phyloP scores from a whole-genome alignment of 257 asterid genomes.

The Solanum sejunctum region DNA sequence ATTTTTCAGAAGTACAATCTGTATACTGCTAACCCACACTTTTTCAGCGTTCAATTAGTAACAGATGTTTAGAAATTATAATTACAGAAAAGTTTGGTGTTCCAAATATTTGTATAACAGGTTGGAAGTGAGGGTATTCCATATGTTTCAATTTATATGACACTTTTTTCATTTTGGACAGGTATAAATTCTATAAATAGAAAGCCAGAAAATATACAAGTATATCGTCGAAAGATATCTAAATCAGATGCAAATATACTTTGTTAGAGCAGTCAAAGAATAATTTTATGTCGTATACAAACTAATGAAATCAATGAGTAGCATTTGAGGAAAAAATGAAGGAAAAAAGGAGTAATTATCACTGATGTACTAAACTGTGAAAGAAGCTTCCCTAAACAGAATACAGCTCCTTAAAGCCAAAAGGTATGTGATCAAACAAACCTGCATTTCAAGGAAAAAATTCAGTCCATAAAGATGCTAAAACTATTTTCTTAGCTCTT shows the following conservation, averaged over 20 bases:
- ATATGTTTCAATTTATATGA: neutral
- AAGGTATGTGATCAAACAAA: neutral
- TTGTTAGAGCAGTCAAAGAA: neutral
- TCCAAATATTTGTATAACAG: neutral
- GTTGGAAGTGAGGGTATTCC: neutral
- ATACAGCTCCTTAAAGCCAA: neutral
- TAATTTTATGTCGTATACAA: neutral
- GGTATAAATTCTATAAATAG: neutral
- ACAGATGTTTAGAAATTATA: neutral
- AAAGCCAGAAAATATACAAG: neutral
- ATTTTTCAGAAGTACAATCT: neutral
- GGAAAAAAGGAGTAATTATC: too few species aligned
- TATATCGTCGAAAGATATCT: neutral
- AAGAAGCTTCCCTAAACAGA: too few species aligned
- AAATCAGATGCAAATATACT: neutral
- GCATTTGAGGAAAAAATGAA: neutral
- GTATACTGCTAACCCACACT: neutral
- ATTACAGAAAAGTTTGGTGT: neutral
- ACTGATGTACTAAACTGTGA: neutral
- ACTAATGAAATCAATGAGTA: neutral
- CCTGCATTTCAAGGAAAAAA: neutral
- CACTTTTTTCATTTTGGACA: neutral
- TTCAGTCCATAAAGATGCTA: neutral
- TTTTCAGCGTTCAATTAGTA: neutral
- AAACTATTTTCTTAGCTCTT: neutral